These are phyloP conservation scores for Arthrobotrys musiformis DNA, from an alignment of 2,329 filamentous ascomycete species.

Conservation along the genomic window DNA sequence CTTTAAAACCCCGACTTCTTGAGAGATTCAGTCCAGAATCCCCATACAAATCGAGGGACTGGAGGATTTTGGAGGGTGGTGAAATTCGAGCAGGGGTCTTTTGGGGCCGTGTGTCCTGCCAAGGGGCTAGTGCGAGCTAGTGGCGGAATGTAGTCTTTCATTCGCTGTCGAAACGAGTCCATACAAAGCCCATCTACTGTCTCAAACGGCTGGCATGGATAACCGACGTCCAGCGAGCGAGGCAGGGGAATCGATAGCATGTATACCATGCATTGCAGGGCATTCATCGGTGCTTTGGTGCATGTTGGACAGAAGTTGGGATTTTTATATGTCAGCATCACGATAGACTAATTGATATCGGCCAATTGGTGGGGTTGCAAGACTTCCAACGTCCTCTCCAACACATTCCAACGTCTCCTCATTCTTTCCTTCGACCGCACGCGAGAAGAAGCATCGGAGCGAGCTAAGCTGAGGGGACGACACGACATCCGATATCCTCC, in stretches of 20 bases:
- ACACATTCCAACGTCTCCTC: not conserved
- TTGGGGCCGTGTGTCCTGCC: not conserved
- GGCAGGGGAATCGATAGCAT: conserved; percentile 14
- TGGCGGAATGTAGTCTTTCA: not conserved
- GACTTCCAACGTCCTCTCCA: not conserved
- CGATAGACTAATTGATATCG: not conserved
- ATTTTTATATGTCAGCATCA: not conserved
- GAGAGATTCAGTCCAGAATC: not conserved
- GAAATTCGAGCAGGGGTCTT: conserved; percentile 40
- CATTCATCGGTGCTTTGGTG: not conserved
- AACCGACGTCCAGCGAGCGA: conserved; percentile 38
- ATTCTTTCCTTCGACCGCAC: not conserved
- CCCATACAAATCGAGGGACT: not conserved
- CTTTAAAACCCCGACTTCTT: conserved; percentile 27
- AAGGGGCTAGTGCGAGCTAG: conserved; percentile 13
- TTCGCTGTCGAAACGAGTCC: conserved; percentile 48
- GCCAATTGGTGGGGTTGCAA: not conserved
- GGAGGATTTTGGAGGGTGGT: conserved; percentile 26
- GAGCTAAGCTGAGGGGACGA: not conserved
- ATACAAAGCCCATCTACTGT: conserved; percentile 22
- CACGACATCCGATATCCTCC: conserved; percentile 6
- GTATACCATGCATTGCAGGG: not conserved
- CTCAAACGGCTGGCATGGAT: conserved; percentile 27
- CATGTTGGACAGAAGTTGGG: not conserved
- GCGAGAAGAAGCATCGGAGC: not conserved